Evolutionary conservation across 2,329 filamentous ascomycete species (phyloP).

Genomic region (Corynespora cassiicola): DNA sequence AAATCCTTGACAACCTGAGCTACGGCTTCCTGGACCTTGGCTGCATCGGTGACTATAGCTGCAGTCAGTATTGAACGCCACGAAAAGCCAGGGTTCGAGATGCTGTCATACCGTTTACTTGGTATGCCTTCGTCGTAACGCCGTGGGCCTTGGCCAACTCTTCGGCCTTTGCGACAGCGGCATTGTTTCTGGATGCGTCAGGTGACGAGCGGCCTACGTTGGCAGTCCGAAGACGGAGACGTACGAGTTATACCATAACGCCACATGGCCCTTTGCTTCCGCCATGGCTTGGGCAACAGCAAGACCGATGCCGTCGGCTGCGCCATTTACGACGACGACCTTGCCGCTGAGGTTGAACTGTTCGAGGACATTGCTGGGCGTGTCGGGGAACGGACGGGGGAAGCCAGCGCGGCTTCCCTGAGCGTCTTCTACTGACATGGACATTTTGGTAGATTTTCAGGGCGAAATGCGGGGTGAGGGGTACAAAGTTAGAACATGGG

Average conservation of each 20-base stretch:
- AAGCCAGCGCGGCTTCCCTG: constrained; percentile 29
- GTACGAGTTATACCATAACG: constrained; percentile 50
- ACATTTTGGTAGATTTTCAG: no score
- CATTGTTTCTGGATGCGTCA: constrained; percentile 62
- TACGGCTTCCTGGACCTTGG: constrained; percentile 62
- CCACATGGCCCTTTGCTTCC: constrained; percentile 52
- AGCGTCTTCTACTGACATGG: constrained; percentile 41
- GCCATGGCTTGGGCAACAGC: constrained; percentile 45
- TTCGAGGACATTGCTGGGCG: constrained; percentile 34
- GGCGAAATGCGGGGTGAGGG: no score
- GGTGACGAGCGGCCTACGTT: constrained; percentile 47
- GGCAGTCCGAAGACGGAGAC: not conserved
- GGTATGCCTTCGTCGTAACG: constrained; percentile 69
- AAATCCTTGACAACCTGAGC: constrained; percentile 72
- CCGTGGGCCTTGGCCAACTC: constrained; percentile 63
- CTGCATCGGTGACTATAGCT: constrained; percentile 58
- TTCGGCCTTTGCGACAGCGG: constrained; percentile 66
- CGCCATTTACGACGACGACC: constrained; percentile 52
- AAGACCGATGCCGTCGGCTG: constrained; percentile 63
- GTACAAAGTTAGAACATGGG: no score
- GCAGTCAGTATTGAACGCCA: no score
- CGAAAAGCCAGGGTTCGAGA: no score
- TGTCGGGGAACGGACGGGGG: constrained; percentile 32
- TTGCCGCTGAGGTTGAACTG: constrained; percentile 46
- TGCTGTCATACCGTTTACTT: constrained; percentile 56